Percentiles rank a stretch among this genome's conserved stretches.
phyloP scores from a whole-genome alignment of 2,329 filamentous ascomycete species.

The Pyrenochaeta sp. region DNA sequence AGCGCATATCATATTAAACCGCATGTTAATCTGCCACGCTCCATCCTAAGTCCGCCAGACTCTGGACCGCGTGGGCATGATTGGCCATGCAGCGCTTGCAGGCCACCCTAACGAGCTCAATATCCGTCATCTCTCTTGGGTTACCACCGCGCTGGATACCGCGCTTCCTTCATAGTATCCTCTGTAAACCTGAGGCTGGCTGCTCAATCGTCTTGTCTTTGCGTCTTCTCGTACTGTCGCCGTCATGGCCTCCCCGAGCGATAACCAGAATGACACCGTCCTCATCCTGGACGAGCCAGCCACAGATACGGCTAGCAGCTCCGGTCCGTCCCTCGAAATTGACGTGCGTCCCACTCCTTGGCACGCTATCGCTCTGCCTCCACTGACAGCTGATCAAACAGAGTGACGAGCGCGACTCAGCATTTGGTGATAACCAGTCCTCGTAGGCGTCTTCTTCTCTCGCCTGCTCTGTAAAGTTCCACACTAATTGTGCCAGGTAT shows the following conservation, averaged over 20 bases:
- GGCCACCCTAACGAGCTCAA: conserved; percentile 13
- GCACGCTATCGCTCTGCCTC: conserved; percentile 5
- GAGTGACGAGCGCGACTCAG: conserved; percentile 39
- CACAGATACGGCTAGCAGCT: conserved; percentile 29
- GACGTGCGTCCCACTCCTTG: conserved; percentile 26
- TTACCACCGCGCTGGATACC: conserved; percentile 11
- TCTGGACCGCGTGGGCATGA: conserved; percentile 1
- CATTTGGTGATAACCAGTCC: conserved; percentile 31
- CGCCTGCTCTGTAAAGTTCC: not conserved
- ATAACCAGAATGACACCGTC: not conserved
- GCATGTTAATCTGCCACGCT: conserved; percentile 9
- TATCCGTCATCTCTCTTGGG: conserved; percentile 13
- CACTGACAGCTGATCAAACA: conserved; percentile 22
- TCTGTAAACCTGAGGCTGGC: not conserved
- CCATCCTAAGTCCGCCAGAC: conserved; percentile 2
- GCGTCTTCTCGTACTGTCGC: not conserved
- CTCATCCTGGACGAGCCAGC: conserved; percentile 3
- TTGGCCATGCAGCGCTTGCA: conserved; percentile 12
- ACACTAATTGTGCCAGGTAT: conserved; percentile 17
- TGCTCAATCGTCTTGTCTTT: not conserved
- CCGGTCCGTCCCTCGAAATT: conserved; percentile 35
- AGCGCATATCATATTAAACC: conserved; percentile 8
- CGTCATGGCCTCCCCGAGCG: conserved; percentile 7
- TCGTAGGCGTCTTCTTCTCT: conserved; percentile 14
- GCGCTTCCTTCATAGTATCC: conserved; percentile 8